phyloP scores from a whole-genome alignment of 768 basidiomycete genomes.

The Leccinum variicolor region DNA sequence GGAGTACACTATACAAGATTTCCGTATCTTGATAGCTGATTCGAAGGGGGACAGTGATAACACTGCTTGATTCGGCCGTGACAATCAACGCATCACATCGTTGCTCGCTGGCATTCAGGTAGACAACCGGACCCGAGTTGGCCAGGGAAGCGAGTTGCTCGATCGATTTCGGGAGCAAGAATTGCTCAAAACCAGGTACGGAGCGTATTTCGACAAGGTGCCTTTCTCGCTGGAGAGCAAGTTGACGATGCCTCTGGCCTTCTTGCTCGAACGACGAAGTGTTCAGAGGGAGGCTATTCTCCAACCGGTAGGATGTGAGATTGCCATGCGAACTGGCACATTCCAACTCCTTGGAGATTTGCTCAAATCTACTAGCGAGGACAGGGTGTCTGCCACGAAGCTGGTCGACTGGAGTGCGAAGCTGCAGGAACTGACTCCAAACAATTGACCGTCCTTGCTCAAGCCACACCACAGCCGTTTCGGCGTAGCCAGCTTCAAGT shows the following conservation, averaged over 20 bases:
- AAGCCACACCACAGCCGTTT: background rate
- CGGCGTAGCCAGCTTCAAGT: background rate
- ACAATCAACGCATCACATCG: background rate
- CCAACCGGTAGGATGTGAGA: background rate
- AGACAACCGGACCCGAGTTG: background rate
- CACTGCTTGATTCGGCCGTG: background rate
- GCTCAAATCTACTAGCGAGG: background rate
- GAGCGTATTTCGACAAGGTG: background rate
- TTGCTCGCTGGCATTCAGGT: background rate
- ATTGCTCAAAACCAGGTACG: background rate
- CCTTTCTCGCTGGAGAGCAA: background rate
- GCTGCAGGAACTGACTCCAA: background rate
- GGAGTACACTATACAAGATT: background rate
- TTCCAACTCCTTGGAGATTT: background rate
- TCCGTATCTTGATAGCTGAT: background rate
- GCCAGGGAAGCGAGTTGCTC: background rate
- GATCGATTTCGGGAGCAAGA: background rate
- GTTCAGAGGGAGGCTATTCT: background rate
- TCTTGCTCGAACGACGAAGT: background rate
- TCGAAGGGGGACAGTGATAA: background rate
- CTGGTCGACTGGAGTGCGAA: background rate
- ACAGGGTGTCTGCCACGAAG: background rate
- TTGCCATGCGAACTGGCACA: background rate
- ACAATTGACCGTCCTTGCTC: background rate
- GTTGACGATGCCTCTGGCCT: background rate